Conservation (phyloP, 2,329 filamentous ascomycete genomes). For the Dactylellina haptotyla region DNA sequence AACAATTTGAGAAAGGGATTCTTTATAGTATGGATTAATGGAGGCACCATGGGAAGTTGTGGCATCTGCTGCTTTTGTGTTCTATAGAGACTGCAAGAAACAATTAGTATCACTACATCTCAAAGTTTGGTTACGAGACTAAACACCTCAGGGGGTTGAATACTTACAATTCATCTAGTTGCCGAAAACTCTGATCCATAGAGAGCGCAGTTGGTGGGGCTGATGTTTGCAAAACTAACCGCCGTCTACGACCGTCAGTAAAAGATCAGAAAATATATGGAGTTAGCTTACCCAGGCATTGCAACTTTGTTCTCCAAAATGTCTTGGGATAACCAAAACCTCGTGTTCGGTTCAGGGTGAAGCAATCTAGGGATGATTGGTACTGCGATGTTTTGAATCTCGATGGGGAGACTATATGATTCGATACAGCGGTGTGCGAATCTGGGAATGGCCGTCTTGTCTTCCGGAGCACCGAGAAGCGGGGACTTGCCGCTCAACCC, state of each 20-base stretch:
- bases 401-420: conserved; percentile 22
- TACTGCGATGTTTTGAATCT: conserved; percentile 12
- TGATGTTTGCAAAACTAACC: conserved; percentile 25
- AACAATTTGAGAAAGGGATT: conserved; percentile 39
- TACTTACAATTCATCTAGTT: conserved; percentile 44
- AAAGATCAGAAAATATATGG: neutral
- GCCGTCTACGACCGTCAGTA: conserved; percentile 16
- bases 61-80: neutral
- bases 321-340: conserved; percentile 17
- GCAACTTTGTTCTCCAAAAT: conserved; percentile 28
- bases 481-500: conserved; percentile 29
- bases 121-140: no score
- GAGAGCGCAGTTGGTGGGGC: conserved; percentile 38
- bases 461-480: neutral
- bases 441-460: conserved; percentile 16
- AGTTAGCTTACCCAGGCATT: conserved; percentile 21
- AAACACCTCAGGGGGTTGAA: neutral
- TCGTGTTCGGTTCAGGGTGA: conserved; percentile 6
- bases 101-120: neutral
- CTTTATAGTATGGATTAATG: neutral
- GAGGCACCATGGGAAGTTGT: neutral
- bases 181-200: conserved; percentile 42
- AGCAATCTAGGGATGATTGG: conserved; percentile 23
- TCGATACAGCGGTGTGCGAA: conserved; percentile 37
- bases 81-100: neutral